A percentile compares a stretch with the other conserved stretches of the same genome.
Evolutionary conservation across 352 stramenopile species (phyloP).

Genomic region (Globisporangium ultimum): DNA sequence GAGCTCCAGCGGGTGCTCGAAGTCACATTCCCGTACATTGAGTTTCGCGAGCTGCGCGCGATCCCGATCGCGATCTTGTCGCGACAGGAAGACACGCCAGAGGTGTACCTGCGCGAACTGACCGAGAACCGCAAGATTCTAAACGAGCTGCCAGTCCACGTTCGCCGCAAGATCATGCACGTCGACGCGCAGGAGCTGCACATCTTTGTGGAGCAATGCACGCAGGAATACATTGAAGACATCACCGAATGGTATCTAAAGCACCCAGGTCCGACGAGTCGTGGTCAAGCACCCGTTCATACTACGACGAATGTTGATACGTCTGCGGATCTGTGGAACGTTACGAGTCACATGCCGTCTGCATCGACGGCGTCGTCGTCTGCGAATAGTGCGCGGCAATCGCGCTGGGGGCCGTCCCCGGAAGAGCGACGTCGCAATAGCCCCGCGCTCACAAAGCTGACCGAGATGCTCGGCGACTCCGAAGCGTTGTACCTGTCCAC

Average conservation of each 20-base stretch:
- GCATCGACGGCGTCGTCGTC: conserved; percentile 22
- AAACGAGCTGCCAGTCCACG: conserved; percentile 71
- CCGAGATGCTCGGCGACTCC: conserved; percentile 81
- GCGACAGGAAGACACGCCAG: conserved; percentile 73
- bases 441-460: conserved; percentile 53
- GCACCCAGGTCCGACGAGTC: conserved; percentile 24
- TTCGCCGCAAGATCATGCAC: conserved; percentile 78
- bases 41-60: conserved; percentile 81
- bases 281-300: conserved; percentile 20
- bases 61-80: conserved; percentile 83
- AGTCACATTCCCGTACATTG: conserved; percentile 85
- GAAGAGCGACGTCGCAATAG: conserved; percentile 77
- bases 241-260: conserved; percentile 68
- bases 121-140: conserved; percentile 82
- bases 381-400: conserved; percentile 15
- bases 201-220: conserved; percentile 73
- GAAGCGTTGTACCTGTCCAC: conserved; percentile 76
- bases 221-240: conserved; percentile 64
- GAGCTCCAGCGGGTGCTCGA: conserved; percentile 73
- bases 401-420: conserved; percentile 19
- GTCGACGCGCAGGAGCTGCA: conserved; percentile 68
- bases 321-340: conserved; percentile 53
- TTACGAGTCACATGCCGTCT: conserved; percentile 65
- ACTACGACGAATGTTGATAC: conserved; percentile 12
- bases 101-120: conserved; percentile 72